Evolutionary conservation across 306 rosid genomes (phyloP).

Genomic region (Castanea sativa): DNA sequence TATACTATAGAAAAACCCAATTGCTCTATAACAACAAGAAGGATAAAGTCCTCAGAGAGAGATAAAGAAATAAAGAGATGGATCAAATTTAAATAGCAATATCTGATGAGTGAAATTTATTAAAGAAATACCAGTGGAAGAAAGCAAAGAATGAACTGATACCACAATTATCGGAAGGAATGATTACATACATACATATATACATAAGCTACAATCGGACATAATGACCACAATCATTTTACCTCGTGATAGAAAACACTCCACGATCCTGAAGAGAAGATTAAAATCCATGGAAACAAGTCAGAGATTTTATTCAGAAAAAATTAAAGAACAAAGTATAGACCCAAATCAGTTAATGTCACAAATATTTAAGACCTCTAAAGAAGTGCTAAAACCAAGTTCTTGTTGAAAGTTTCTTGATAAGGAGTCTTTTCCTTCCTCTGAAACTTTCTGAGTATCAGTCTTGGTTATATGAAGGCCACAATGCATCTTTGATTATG

Average conservation of each 20-base stretch:
- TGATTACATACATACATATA: neutral
- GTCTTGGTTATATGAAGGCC: conserved; percentile 42
- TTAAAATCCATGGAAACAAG: conserved; percentile 16
- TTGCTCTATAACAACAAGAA: neutral
- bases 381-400: conserved; percentile 24
- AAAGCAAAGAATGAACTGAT: neutral
- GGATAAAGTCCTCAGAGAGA: neutral
- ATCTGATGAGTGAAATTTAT: conserved; percentile 3
- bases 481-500: conserved; percentile 62
- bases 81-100: neutral
- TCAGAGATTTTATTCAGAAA: conserved; percentile 6
- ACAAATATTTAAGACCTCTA: conserved; percentile 33
- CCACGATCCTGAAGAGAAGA: conserved; percentile 49
- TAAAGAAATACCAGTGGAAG: conserved; percentile 7
- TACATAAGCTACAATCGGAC: conserved; percentile 7
- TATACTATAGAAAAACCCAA: conserved; percentile 1
- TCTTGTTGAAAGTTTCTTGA: conserved; percentile 35
- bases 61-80: neutral
- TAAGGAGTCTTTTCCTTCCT: conserved; percentile 38
- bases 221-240: conserved; percentile 21
- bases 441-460: conserved; percentile 42
- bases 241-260: conserved; percentile 56
- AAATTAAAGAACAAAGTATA: conserved; percentile 3
- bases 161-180: neutral
- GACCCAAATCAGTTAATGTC: conserved; percentile 14